Evolutionary conservation across 192 early-diverging fungal genomes (phyloP).

Genomic region (Dispira simplex): DNA sequence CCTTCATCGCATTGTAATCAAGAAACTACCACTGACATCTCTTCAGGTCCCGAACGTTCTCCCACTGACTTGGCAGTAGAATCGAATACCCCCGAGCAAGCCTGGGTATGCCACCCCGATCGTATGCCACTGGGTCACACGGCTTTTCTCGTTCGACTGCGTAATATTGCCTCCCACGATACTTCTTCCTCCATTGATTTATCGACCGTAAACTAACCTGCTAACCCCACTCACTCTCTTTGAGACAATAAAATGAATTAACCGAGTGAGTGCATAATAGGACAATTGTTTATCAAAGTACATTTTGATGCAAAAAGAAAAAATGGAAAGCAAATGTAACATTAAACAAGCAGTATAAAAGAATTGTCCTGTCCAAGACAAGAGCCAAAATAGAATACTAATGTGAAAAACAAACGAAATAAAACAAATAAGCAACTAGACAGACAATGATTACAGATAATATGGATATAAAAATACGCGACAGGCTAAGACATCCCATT

Average conservation of each 20-base stretch:
- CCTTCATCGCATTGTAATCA: neutral
- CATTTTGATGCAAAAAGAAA: slow-evolving; percentile 1
- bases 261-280: neutral
- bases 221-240: neutral
- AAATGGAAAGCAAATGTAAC: slow-evolving; percentile 9
- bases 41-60: neutral
- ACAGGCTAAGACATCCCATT: slow-evolving; percentile 9
- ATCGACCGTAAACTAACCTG: neutral
- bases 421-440: slow-evolving; percentile 7
- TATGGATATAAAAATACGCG: slow-evolving; percentile 6
- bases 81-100: slow-evolving; percentile 6
- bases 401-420: slow-evolving; percentile 12
- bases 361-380: slow-evolving; percentile 5
- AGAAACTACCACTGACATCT: neutral
- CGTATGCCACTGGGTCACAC: slow-evolving; percentile 21
- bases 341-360: slow-evolving; percentile 12
- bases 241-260: neutral
- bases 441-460: slow-evolving; percentile 7
- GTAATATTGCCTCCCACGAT: slow-evolving; percentile 12
- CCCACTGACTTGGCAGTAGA: slow-evolving; percentile 6
- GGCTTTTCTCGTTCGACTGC: slow-evolving; percentile 27
- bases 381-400: no score
- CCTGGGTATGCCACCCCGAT: slow-evolving; percentile 29
- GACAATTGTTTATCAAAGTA: neutral
- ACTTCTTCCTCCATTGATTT: neutral